Base-by-base conservation (phyloP, 2,329 filamentous ascomycete genomes). In the Trichophyton verrucosum region DNA sequence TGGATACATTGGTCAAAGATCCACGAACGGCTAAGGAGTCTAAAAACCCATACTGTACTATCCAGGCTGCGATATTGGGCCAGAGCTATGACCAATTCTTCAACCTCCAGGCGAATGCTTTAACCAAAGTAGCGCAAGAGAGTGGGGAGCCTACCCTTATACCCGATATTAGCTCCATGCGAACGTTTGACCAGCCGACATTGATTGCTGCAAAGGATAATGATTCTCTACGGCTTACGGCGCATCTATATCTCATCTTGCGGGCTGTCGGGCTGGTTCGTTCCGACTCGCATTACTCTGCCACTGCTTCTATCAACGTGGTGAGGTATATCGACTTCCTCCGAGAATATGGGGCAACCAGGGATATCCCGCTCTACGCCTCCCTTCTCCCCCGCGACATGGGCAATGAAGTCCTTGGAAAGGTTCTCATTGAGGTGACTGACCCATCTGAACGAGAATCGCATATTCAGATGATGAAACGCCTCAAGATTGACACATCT, bases 311-410 rank as follows among this genome's bases (percentile, higher is more conserved):
- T 6, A 62, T 74, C 68, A 84, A 92, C 55, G 78, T 96, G 59
- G 84, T 87, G 0, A 86, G 84, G 3, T 97, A 97, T 71, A 87
- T 95, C 60, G 87, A 88, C 67, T 86, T 88, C 63, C 76, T 99
- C 42, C 84, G 88, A 49, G 80, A 87, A 55, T 82, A 83, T 15
- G 83, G 85, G 38, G 83, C 94, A 60, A 84, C 87, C 62, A 86
- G 92, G 64, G 76, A 94, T 47, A 87, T 96, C 60, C 91, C 94
- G 0, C 77, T 95, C 0, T 99, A 99, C 72, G 91, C 89, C 64
- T 90, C 90, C 7, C 86, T 89, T 67, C 78, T 99, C 11, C 80
- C 83, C 8, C 76, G 79, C 5, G 77, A 83, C 11, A 81, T 86
- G 64, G 81, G 82, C 63, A 85, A 90, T 66, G 81, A 85, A 60